phyloP scores from a whole-genome alignment of 2,329 filamentous ascomycete species.

The Colletotrichum simmondsii region DNA sequence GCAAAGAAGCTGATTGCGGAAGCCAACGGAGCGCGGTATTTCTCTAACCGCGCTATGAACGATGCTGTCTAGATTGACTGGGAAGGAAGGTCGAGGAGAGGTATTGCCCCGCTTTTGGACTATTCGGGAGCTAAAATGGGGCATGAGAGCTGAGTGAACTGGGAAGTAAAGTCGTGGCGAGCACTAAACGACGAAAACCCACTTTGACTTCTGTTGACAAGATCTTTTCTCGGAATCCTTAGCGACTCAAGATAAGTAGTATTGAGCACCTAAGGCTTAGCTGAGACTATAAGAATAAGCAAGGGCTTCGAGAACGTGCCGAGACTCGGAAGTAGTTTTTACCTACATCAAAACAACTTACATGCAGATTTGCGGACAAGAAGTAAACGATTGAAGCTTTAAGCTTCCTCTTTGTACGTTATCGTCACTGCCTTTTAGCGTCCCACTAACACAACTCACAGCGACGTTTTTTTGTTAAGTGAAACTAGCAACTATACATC shows the following conservation, averaged over 20 bases:
- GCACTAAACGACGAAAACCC: not conserved
- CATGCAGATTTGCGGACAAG: not conserved
- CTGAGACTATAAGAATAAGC: too few relatives aligned
- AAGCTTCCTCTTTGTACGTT: not conserved
- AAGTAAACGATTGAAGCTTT: not conserved
- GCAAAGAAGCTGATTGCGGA: too few relatives aligned
- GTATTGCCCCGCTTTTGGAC: not conserved
- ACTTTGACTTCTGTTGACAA: not conserved
- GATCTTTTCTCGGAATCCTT: not conserved
- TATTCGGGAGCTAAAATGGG: not conserved
- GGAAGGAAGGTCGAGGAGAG: constrained; percentile 27
- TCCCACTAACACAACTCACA: not conserved
- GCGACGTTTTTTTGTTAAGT: too few relatives aligned
- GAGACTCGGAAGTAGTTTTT: not conserved
- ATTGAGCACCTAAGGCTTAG: not conserved
- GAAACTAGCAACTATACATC: too few relatives aligned
- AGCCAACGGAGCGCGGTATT: too few relatives aligned
- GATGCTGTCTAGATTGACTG: not conserved
- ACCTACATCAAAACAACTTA: not conserved
- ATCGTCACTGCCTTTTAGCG: not conserved
- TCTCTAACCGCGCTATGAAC: too few relatives aligned
- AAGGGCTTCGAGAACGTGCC: too few relatives aligned
- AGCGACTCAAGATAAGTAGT: not conserved
- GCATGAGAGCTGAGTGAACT: not conserved
- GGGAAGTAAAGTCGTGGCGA: constrained; percentile 15